phyloP scores from a whole-genome alignment of 495 filamentous ascomycete species.

The Penicillium taxi region DNA sequence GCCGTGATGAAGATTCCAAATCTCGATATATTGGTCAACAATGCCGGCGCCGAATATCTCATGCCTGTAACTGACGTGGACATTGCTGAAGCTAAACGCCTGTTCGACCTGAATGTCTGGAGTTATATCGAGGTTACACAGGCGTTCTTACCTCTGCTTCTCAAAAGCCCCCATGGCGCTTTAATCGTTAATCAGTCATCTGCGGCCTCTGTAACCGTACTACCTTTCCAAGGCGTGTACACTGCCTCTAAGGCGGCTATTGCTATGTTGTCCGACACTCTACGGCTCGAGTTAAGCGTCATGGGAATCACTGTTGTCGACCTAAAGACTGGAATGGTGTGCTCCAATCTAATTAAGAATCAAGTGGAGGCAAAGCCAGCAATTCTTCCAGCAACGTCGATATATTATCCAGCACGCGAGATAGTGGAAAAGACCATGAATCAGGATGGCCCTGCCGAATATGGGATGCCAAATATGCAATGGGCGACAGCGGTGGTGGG shows the following conservation, averaged over 20 bases:
- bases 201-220: conserved; percentile 6
- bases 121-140: conserved; percentile 47
- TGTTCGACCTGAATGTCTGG: conserved; percentile 58
- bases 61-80: conserved; percentile 42
- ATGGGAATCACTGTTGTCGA: conserved; percentile 25
- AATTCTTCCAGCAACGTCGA: not conserved
- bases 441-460: not conserved
- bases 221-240: conserved; percentile 15
- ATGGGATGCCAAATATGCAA: not conserved
- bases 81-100: conserved; percentile 42
- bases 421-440: not conserved
- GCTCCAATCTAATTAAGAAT: not conserved
- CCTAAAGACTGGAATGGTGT: not conserved
- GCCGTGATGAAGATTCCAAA: not conserved
- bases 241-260: conserved; percentile 12
- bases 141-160: conserved; percentile 46
- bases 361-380: not conserved
- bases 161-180: conserved; percentile 41
- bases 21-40: conserved; percentile 1
- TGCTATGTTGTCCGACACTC: conserved; percentile 18
- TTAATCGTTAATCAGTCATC: conserved; percentile 47
- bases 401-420: not conserved
- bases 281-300: conserved; percentile 27
- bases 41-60: not conserved
- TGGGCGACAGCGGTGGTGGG: not conserved